These are phyloP conservation scores for Apiotrichum porosum DNA, from an alignment of 1,284 basidiomycete genomes.

Conservation along the genomic window DNA sequence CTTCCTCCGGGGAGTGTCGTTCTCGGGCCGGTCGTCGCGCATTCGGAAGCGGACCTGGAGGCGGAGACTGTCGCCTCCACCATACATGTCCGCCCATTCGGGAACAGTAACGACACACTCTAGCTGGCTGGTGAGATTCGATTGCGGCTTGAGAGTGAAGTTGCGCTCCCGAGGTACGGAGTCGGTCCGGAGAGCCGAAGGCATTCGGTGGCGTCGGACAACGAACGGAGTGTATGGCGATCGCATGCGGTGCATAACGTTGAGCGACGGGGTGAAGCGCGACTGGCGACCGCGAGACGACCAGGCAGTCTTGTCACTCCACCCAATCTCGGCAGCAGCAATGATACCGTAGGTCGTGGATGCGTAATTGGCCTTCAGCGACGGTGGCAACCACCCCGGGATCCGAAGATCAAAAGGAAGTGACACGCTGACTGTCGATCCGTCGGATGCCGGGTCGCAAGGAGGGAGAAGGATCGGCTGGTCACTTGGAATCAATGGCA, in stretches of 20 bases:
- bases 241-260: not conserved
- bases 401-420: constrained; percentile 44
- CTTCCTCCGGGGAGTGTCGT: no score
- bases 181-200: constrained; percentile 12
- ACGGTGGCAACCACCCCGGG: constrained; percentile 46
- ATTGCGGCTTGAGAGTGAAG: constrained; percentile 25
- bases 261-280: not conserved
- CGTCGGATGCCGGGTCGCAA: constrained; percentile 4
- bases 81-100: constrained; percentile 43
- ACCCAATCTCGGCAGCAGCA: constrained; percentile 27
- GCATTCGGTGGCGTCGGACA: constrained; percentile 36
- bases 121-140: constrained; percentile 23
- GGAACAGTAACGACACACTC: constrained; percentile 42
- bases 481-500: constrained; percentile 12
- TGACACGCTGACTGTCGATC: constrained; percentile 24
- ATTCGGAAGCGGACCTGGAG: constrained; percentile 37
- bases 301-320: constrained; percentile 12
- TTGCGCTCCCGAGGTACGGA: constrained; percentile 17
- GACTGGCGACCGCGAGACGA: not conserved
- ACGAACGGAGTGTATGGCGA: constrained; percentile 22
- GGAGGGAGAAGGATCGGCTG: constrained; percentile 22
- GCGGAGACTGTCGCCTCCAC: constrained; percentile 27
- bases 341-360: constrained; percentile 32
- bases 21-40: constrained; percentile 3
- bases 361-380: constrained; percentile 25